Base-by-base conservation (phyloP, 495 filamentous ascomycete species). In the Sabuloglossum arenarium region DNA sequence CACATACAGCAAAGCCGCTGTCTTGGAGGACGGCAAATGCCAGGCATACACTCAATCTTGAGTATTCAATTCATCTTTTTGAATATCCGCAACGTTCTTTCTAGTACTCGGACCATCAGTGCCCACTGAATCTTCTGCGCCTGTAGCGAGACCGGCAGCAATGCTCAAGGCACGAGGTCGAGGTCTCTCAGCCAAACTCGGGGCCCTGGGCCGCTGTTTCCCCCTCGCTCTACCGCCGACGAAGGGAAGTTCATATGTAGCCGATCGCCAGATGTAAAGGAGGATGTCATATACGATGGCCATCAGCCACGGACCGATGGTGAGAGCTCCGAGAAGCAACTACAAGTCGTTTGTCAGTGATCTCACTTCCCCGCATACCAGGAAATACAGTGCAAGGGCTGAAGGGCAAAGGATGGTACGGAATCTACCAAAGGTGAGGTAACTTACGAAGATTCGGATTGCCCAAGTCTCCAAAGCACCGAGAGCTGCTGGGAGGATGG, bases 211-310 rank as follows among this genome's bases (percentile, higher is more conserved):
- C 56, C 77, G 72, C 47, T 74, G 71, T 45, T 70, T 70, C 4
- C 81, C 82, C 14, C 76, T 70, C 28, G 81, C 80, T 56, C 82
- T 69, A 5, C 82, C 82, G 0, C 82, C 82, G 28, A 82, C 58
- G 43, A 71, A 64, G 0, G 82, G 82, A 0, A 84, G 62, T 55
- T 83, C 74, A 65, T 79, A 79, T 30, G 70, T 66, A 6, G 74
- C 59, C 27, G 75, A 69, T 30, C 82, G 79, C 62, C 74, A 78
- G 29, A 82, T 53, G 61, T 85, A 88, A 19, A 86, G 70, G 27
- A 75, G 59, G 23, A 81, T 64, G 61, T 88, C 84, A 67, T 86
- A 84, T 54, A 83, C 50, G 53, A 88, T 64, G 31, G 86, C 65
- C 0, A 77, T 63, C 0, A 75, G 63, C 81, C 83, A 87, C 3